Conservation (phyloP, 208 protist genomes). For the Trypanosoma scelopori region DNA sequence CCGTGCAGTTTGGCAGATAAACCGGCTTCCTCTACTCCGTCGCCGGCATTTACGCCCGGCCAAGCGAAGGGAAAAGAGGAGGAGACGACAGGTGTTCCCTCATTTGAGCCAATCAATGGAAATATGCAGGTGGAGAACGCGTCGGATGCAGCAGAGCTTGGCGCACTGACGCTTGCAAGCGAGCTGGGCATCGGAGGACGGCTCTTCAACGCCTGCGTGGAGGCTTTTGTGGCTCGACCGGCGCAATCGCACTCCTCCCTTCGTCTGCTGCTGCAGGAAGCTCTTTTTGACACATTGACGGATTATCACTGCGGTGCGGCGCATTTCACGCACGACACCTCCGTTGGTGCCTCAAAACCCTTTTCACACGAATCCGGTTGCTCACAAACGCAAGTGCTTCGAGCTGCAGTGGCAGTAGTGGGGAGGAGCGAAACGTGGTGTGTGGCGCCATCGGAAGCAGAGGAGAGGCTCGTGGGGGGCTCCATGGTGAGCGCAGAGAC, state of each 20-base stretch:
- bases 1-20: too few species aligned
- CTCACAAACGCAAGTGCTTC: background rate
- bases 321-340: background rate
- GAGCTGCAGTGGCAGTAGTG: background rate
- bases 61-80: background rate
- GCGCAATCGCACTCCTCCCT: background rate
- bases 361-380: background rate
- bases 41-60: background rate
- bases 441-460: background rate
- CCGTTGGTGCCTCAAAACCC: too few species aligned
- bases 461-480: background rate
- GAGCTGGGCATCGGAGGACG: constrained; percentile 5
- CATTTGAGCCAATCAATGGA: background rate
- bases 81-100: background rate
- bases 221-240: background rate
- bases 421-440: background rate
- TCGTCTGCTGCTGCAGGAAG: background rate
- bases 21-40: background rate
- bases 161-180: background rate
- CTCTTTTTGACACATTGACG: background rate
- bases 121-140: background rate
- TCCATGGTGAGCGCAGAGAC: background rate
- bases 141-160: background rate
- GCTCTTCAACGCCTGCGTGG: constrained; percentile 5
- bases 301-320: constrained; percentile 8